A percentile compares a stretch with the other conserved stretches of the same genome.
phyloP scores from a whole-genome alignment of 1,284 basidiomycete species.

The Boletus sp. region DNA sequence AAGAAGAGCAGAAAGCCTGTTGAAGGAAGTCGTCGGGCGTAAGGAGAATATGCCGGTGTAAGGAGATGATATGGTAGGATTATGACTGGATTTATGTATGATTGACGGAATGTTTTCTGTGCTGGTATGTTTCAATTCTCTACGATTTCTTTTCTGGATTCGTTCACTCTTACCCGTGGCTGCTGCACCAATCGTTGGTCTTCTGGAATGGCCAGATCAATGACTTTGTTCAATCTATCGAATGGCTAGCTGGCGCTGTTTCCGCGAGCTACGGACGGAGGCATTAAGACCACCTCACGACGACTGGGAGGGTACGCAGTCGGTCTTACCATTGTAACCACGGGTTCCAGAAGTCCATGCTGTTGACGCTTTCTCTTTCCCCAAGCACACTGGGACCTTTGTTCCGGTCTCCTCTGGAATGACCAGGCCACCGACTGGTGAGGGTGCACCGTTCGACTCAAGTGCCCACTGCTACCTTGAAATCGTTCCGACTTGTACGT shows the following conservation, averaged over 20 bases:
- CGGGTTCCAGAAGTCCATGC: background rate
- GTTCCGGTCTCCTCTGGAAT: background rate
- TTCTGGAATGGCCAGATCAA: background rate
- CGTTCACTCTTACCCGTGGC: background rate
- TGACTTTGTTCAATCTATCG: too few species aligned
- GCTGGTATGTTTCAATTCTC: slow-evolving; percentile 10
- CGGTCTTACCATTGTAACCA: slow-evolving; percentile 4
- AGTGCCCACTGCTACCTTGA: background rate
- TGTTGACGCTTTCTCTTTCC: background rate
- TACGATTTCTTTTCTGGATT: background rate
- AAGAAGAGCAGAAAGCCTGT: slow-evolving; percentile 9
- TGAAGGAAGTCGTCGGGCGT: slow-evolving; percentile 24
- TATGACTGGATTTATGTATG: slow-evolving; percentile 5
- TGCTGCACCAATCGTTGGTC: background rate
- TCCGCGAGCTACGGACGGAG: background rate
- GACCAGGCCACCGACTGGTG: background rate
- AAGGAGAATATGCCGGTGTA: slow-evolving; percentile 26
- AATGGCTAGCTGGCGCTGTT: too few species aligned
- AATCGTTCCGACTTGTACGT: background rate
- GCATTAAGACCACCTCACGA: background rate
- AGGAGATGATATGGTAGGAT: background rate
- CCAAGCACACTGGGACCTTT: background rate
- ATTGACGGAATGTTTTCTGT: slow-evolving; percentile 11
- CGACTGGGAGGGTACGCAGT: background rate
- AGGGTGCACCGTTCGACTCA: background rate